These are phyloP conservation scores for Syncephalastrum racemosum DNA, from an alignment of 371 early-diverging fungal species.

Conservation along the genomic window DNA sequence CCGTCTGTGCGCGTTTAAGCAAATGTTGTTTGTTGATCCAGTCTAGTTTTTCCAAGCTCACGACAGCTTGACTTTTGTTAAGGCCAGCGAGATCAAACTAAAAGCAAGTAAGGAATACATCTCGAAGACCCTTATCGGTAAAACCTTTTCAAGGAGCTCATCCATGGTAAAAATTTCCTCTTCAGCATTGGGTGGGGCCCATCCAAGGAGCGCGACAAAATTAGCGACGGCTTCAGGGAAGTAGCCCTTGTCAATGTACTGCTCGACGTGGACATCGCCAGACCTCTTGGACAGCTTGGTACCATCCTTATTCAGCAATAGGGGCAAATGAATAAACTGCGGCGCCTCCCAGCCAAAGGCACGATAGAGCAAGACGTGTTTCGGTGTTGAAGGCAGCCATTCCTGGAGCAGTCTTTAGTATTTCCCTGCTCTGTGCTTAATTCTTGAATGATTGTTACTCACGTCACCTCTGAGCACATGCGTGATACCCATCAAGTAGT, in stretches of 20 bases:
- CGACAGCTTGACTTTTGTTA: conserved; percentile 76
- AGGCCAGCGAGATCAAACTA: conserved; percentile 73
- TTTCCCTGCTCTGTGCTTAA: not conserved
- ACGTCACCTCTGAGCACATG: conserved; percentile 93
- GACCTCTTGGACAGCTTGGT: conserved; percentile 87
- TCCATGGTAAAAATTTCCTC: conserved; percentile 54
- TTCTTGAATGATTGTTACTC: not conserved
- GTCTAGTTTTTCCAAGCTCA: conserved; percentile 76
- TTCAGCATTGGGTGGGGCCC: conserved; percentile 64
- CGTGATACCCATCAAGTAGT: conserved; percentile 87
- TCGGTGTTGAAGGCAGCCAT: conserved; percentile 93
- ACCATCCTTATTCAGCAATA: conserved; percentile 82
- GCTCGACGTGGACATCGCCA: conserved; percentile 76
- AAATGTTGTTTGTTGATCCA: conserved; percentile 87
- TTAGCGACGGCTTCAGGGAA: conserved; percentile 88
- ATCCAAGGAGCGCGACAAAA: conserved; percentile 88
- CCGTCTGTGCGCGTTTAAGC: conserved; percentile 50
- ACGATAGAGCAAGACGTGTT: conserved; percentile 81
- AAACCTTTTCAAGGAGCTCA: conserved; percentile 67
- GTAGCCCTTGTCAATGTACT: conserved; percentile 74
- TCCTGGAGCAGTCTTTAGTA: conserved; percentile 48
- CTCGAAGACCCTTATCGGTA: not conserved
- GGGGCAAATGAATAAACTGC: conserved; percentile 84
- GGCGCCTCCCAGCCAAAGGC: conserved; percentile 84
- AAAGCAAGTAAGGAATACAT: not conserved